A percentile compares a stretch with the other conserved stretches of the same genome.
phyloP scores from a whole-genome alignment of 2,329 filamentous ascomycete genomes.

The Harringtonia aguacate region DNA sequence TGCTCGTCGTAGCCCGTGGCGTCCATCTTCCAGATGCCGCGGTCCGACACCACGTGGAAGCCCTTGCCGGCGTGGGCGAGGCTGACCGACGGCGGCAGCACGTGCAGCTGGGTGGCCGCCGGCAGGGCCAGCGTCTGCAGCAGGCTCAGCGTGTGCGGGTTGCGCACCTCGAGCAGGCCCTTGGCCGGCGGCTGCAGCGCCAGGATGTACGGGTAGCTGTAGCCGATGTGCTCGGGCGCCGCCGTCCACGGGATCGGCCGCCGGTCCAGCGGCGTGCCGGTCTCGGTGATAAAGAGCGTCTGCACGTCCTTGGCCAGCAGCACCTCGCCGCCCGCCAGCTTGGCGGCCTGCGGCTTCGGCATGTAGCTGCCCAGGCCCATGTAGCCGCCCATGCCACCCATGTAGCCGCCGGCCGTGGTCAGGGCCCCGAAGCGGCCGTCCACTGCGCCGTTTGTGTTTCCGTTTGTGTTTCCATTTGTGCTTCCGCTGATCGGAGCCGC shows the following conservation, averaged over 20 bases:
- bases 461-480: conserved; percentile 63
- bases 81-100: conserved; percentile 85
- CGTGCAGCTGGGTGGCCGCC: conserved; percentile 75
- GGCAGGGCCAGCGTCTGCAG: conserved; percentile 77
- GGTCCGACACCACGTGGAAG: conserved; percentile 85
- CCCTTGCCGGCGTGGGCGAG: conserved; percentile 94
- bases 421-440: conserved; percentile 72
- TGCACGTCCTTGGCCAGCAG: conserved; percentile 97
- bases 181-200: conserved; percentile 70
- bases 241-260: conserved; percentile 85
- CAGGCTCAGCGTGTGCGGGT: conserved; percentile 82
- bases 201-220: conserved; percentile 92
- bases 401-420: conserved; percentile 53
- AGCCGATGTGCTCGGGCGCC: conserved; percentile 84
- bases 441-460: conserved; percentile 31
- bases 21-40: conserved; percentile 92
- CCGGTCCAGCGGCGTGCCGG: conserved; percentile 67
- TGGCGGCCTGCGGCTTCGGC: conserved; percentile 78
- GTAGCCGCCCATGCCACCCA: conserved; percentile 84
- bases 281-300: conserved; percentile 78
- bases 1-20: conserved; percentile 86
- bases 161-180: conserved; percentile 79
- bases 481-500: conserved; percentile 61
- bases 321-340: conserved; percentile 72
- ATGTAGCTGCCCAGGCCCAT: conserved; percentile 90